A percentile compares a stretch with the other conserved stretches of the same genome.
Evolutionary conservation across 306 rosid genomes (phyloP).

Genomic region (Vigna unguiculata): DNA sequence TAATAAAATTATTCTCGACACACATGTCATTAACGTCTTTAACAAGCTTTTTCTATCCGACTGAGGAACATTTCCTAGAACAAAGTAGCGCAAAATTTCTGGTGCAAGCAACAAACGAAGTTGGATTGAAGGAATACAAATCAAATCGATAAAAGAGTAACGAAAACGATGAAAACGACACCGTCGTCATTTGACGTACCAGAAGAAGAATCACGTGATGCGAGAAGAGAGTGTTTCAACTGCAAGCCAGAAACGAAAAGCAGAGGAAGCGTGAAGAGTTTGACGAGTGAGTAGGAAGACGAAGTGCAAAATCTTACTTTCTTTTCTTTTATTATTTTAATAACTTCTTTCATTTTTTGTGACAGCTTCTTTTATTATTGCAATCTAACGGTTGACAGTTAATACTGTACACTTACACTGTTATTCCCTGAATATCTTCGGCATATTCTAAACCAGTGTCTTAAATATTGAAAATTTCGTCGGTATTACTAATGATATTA

Average conservation of each 20-base stretch:
- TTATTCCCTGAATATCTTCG: neutral
- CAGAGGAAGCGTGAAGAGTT: conserved; percentile 24
- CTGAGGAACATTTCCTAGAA: neutral
- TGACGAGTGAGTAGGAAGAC: neutral
- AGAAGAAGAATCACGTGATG: neutral
- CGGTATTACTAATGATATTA: no score
- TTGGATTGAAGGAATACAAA: neutral
- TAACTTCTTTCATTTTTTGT: no score
- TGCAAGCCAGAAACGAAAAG: no score
- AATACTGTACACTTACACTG: no score
- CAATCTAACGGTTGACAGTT: no score
- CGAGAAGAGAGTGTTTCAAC: no score
- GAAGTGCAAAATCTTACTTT: no score
- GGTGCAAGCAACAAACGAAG: neutral
- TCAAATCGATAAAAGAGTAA: neutral
- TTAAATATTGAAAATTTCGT: no score
- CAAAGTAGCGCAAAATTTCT: neutral
- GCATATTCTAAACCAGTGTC: neutral
- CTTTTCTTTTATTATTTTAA: no score
- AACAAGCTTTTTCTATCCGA: neutral
- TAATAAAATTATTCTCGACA: neutral
- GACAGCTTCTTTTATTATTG: no score
- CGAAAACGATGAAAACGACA: neutral
- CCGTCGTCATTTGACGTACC: conserved; percentile 2
- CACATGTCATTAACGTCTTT: neutral